Evolutionary conservation across 495 filamentous ascomycete species (phyloP), one percentile per base, ranked within the genome.

Genomic region (Pseudomonodictys pantanalensis): DNA sequence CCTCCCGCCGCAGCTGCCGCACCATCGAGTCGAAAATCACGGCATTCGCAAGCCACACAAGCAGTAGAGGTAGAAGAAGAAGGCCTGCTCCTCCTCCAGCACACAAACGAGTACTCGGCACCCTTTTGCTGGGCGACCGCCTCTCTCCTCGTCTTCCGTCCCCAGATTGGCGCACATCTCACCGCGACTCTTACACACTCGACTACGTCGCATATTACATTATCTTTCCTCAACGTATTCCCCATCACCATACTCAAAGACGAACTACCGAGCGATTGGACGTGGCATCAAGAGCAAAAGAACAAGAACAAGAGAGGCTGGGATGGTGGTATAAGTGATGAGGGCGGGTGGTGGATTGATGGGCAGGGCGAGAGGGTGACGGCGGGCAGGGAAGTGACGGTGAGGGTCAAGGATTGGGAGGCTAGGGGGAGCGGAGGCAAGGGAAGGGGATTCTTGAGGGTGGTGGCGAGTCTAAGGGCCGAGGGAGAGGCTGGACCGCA

Each of bases 201-300:
- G 67, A 86, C 83, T n/a, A 82, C 87, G 56, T 82, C 83, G 8
- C 85, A 90, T 67, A 66, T 92, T 1, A 86, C 86, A 22, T 73
- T 90, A 2, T 76, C 90, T 2, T 86, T 83, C 12, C 83, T 84
- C 64, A 92, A 92, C 70, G 73, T 88, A 17, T 90, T 91, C 77
- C 86, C 84, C 59, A 86, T 87, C 1, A 83, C 80, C 38, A 84
- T 92, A 47, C 82, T 86, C 58, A 74, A 79, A 60, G 81, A 81
- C 63, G 77, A 82, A 55, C 74, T 92, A 18, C 89, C 88, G 7
- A 69, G 73, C 46, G 75, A 76, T 32, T 92, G 88, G 88, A 79
- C 75, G 60, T 91, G 85, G 83, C 65, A 62, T 6, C 12, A 53
- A 29, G 44, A 45, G 23, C 11, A 12, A 18, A 9, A 52, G 49